Evolutionary conservation across 1,284 basidiomycete genomes (phyloP), one percentile per base, ranked within the genome.

Genomic region (Tilletia caries): DNA sequence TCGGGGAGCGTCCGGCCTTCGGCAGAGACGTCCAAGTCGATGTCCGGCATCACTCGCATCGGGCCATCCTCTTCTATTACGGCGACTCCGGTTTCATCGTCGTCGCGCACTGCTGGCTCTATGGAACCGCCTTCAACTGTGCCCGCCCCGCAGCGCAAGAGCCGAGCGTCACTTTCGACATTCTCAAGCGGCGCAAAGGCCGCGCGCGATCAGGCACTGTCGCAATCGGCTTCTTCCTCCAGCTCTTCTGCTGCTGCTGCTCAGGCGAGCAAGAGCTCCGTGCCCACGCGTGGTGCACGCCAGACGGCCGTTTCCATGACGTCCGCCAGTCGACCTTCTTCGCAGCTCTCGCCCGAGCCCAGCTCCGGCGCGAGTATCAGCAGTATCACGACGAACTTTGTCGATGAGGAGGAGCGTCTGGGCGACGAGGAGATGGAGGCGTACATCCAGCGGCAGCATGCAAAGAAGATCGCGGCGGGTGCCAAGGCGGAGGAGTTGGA

Each of bases 361-460:
- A 65, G 41, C 43, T 65, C 41, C 10, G 43, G 23, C 12, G 64
- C 64, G 43, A 46, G 43, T 37, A 44, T 65, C 15, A 43, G 64
- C 43, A 23, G 34, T 37, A 44, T 65, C 18, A 41, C 33, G 64
- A 46, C 43, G 20, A 43, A 10, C 64, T 65, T 65, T 41, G 67
- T 79, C 12, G 79, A 81, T 73, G 95, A 98, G 73, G 96, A 98
- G 75, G 94, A 98, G 84, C 71, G 90, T 1, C 84, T 91, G 15
- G 96, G 92, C 25, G 96, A 99, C 80, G 92, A 94, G 73, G 96
- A 99, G 85, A 98, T 99, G 95, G 86, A 91, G 79, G 90, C 91
- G 71, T 98, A 97, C 83, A 93, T 98, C 71, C 88, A 89, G 75
- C 88, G 94, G 37, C 91, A 96, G 76, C 91, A 94, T 75, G 89